Evolutionary conservation across 305 asterid species (phyloP), one percentile per base, ranked within the genome.

Genomic region (Fraxinus latifolia): DNA sequence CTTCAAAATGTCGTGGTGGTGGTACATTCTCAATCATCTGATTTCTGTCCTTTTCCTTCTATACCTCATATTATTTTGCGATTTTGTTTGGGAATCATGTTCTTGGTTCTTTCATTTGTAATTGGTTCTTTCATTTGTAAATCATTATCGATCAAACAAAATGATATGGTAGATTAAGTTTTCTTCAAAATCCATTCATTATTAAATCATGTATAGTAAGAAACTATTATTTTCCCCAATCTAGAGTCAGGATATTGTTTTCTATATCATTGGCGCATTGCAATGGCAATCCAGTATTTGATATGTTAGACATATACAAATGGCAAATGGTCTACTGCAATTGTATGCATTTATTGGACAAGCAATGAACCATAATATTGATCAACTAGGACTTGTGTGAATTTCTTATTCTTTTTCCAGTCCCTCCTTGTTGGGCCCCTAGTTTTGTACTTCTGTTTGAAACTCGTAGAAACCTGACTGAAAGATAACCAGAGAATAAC

Each of bases 31-130:
- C 65, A 5, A 70, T 67, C 67, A 14, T 36, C 17, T 39, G 32
- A 27, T 81, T 62, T 6, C 32, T 5, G 23, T 36, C 60, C 25
- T 17, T 44, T 71, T 44, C 47, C 7, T 42, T 60, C 65, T 50
- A 32, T 82, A 62, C 74, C 72, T 37, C 31, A 29, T 58, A 11
- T 62, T 78, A 12, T 33, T 71, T 72, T n/a, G 17, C 15, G 33
- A 32, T 76, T 72, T 50, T 44, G 81, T 44, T 71, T 23, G 42
- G 29, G 65, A 12, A 72, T 73, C 72, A 72, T 34, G 79, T 79
- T 79, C 36, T 83, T 58, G 77, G 80, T 83, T 85, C 84, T 80
- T 80, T 83, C 29, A 27, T 27, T 27, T 27, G 29, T 27, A 47
- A 71, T 83, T 58, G 77, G 80, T 83, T 85, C 84, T 80, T 80